Evolutionary conservation across 2,329 filamentous ascomycete genomes (phyloP).

Genomic region (Ilyonectria mors-panacis): DNA sequence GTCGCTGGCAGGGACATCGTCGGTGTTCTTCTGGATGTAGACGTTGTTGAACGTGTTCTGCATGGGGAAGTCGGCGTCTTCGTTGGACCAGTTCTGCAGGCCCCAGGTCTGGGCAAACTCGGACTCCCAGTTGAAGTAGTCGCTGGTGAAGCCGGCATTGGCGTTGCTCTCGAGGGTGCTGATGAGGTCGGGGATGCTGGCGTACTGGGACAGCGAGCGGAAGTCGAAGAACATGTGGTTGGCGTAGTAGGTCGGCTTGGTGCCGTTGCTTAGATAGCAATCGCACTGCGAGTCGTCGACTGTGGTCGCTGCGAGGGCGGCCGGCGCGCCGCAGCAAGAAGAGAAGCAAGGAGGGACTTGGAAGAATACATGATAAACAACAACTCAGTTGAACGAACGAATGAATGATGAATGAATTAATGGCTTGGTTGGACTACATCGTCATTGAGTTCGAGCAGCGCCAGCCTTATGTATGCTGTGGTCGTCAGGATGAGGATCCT

Average conservation of each 20-base stretch:
- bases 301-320: constrained; percentile 32
- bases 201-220: constrained; percentile 47
- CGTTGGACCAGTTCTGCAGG: constrained; percentile 57
- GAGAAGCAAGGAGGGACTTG: constrained; percentile 39
- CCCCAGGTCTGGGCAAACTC: constrained; percentile 55
- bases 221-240: constrained; percentile 51
- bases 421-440: constrained; percentile 17
- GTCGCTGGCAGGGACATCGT: constrained; percentile 46
- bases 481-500: background rate
- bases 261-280: constrained; percentile 49
- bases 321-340: constrained; percentile 40
- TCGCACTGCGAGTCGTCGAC: constrained; percentile 47
- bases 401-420: constrained; percentile 14
- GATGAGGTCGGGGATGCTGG: constrained; percentile 51
- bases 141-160: constrained; percentile 52
- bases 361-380: constrained; percentile 39
- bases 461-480: constrained; percentile 8
- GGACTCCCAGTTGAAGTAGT: constrained; percentile 52
- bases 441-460: constrained; percentile 11
- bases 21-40: constrained; percentile 61
- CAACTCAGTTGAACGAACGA: constrained; percentile 6
- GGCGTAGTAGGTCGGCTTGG: constrained; percentile 44
- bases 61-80: constrained; percentile 52
- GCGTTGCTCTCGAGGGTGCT: constrained; percentile 47
- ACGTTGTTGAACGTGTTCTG: constrained; percentile 58